A percentile compares a stretch with the other conserved stretches of the same genome.
Conservation (phyloP, 2,329 filamentous ascomycete species). For the Penicillium fuscoglaucum region DNA sequence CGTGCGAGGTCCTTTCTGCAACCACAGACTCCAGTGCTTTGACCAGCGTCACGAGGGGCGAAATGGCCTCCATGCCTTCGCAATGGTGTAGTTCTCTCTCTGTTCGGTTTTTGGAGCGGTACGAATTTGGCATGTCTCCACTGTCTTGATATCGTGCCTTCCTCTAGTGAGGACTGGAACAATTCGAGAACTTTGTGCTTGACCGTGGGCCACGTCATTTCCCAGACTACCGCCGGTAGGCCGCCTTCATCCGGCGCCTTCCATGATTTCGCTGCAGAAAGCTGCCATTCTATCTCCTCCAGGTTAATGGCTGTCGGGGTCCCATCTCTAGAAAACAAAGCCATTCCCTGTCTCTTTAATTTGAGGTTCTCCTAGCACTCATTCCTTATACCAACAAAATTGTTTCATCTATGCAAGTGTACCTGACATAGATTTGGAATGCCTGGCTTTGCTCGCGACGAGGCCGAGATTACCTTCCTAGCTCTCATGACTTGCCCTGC, state of each 20-base stretch:
- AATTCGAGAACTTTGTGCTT: constrained; percentile 21
- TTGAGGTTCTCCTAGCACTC: too few species aligned
- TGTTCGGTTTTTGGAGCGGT: constrained; percentile 25
- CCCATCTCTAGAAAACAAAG: too few species aligned
- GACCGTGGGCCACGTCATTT: constrained; percentile 26
- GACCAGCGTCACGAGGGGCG: constrained; percentile 28
- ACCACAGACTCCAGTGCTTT: constrained; percentile 35
- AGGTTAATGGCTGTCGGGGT: too few species aligned
- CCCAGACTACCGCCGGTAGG: constrained; percentile 24
- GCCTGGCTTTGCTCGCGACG: too few species aligned
- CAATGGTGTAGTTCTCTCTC: constrained; percentile 24
- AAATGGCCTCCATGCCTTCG: constrained; percentile 27
- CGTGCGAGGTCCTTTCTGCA: constrained; percentile 31
- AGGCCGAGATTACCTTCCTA: too few species aligned
- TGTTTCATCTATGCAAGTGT: too few species aligned
- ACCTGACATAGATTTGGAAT: too few species aligned
- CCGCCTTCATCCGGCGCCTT: constrained; percentile 6
- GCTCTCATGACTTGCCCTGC: too few species aligned
- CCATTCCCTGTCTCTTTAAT: too few species aligned
- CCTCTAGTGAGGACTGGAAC: constrained; percentile 21
- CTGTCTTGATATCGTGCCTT: constrained; percentile 14
- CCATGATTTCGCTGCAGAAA: constrained; percentile 10
- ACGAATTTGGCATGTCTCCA: constrained; percentile 26
- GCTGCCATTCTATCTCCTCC: constrained; percentile 20
- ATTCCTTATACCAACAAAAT: too few species aligned